Evolutionary conservation across 352 stramenopile genomes (phyloP).

Genomic region (Globisporangium irregulare): DNA sequence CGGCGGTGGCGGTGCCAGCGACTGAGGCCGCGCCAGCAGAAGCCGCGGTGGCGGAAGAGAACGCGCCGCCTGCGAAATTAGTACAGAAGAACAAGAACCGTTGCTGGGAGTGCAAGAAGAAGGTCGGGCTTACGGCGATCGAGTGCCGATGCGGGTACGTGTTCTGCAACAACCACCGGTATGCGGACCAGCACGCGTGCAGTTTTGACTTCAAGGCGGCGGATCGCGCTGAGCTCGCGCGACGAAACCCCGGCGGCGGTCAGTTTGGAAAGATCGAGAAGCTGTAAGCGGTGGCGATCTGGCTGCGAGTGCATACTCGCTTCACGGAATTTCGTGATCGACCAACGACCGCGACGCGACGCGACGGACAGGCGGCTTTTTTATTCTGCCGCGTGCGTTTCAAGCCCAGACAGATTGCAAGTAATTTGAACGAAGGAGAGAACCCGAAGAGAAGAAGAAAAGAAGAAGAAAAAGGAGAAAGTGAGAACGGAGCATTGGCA

Average conservation of each 20-base stretch:
- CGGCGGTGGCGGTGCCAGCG: not conserved
- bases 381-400: constrained; percentile 5
- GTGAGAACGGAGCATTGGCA: not conserved
- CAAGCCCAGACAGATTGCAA: constrained; percentile 5
- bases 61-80: constrained; percentile 27
- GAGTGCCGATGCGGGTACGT: constrained; percentile 88
- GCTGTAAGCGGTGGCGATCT: constrained; percentile 35
- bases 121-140: constrained; percentile 87
- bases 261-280: constrained; percentile 87
- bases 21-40: constrained; percentile 3
- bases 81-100: constrained; percentile 90
- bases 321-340: not conserved
- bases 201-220: constrained; percentile 84
- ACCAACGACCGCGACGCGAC: not conserved
- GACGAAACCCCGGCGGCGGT: constrained; percentile 75
- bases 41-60: constrained; percentile 20
- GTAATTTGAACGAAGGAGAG: constrained; percentile 12
- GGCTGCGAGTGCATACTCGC: not conserved
- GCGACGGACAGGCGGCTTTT: constrained; percentile 2
- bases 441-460: not conserved
- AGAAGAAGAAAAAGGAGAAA: not conserved
- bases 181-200: constrained; percentile 85
- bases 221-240: constrained; percentile 70
- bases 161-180: constrained; percentile 86
- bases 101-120: constrained; percentile 92